Base-by-base conservation (phyloP, 257 asterid species). In the Gynochthodes officinalis region DNA sequence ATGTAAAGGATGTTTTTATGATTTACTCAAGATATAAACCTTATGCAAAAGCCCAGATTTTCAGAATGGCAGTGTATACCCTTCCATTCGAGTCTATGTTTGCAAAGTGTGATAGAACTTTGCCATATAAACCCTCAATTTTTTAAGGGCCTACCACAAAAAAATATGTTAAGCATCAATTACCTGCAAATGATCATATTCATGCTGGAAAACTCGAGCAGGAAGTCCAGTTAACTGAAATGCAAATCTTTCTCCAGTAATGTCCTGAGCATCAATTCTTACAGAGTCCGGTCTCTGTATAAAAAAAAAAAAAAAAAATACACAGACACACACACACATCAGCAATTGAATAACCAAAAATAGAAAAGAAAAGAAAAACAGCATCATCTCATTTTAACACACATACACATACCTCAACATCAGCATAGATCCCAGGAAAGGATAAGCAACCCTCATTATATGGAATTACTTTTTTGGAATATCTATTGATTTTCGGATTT, bases 131-230 rank as follows among this genome's bases (percentile, higher is more conserved):
- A 19, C 2, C 12, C 27, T 43, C 19, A 32, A 10, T 4, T 2
- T 12, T 58, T 58, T 59, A 19, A 12, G 27, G 44, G 58, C 52
- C 33, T 10, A 13, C 16, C 1, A 57, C 42, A 15, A 1, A 40
- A n/a, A 39, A 6, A 18, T 32, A 27, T 30, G 46, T 19, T 42
- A 64, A 68, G 59, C 40, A 40, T 28, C 67, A n/a, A 40, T 58
- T 74, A 91, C 99, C 97, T 87, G 88, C 43, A 95, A 83, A 78
- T 95, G 99, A 83, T 95, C 98, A 60, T 72, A 90, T 84, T 95
- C 99, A 62, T 95, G 99, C 86, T 91, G 99, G 72, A 95, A 92
- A 42, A 95, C 87, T 75, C 99, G 84, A 15, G 96, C 98, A 59
- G 93, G 84, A 79, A 91, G 90, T n/a, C 80, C 95, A 0, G 86